These are phyloP conservation scores for Capsicum rhomboideum DNA, from an alignment of 257 asterid genomes.

Conservation along the genomic window DNA sequence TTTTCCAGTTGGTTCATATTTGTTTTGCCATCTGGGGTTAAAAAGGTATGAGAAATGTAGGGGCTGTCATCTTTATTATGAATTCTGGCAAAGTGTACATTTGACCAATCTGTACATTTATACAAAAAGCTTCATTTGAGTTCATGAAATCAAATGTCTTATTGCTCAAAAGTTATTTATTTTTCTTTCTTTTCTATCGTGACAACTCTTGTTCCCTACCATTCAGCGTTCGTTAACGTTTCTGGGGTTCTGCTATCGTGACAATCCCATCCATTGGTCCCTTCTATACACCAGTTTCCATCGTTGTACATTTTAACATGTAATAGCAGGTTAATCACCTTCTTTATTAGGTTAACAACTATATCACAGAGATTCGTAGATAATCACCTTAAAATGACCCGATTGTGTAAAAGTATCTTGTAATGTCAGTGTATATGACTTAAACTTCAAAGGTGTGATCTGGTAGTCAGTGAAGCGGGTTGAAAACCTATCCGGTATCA, in stretches of 20 bases:
- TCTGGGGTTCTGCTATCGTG: not conserved
- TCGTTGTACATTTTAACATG: too few species aligned
- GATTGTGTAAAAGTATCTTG: not conserved
- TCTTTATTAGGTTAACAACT: not conserved
- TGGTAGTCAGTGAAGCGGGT: not conserved
- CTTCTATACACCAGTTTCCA: too few species aligned
- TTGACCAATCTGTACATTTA: slow-evolving; percentile 13
- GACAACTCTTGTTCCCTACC: not conserved
- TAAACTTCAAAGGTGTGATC: not conserved
- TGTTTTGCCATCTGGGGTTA: not conserved
- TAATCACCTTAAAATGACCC: not conserved
- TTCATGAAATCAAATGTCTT: not conserved
- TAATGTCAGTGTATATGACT: not conserved
- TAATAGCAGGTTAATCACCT: not conserved
- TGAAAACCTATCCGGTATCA: not conserved
- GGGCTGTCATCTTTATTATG: not conserved
- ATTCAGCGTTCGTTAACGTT: not conserved
- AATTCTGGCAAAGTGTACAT: not conserved
- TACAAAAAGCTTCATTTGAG: slow-evolving; percentile 1
- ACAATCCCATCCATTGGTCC: too few species aligned
- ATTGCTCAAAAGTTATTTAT: not conserved
- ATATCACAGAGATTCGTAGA: not conserved
- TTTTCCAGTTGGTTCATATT: slow-evolving; percentile 4
- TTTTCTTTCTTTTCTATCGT: not conserved
- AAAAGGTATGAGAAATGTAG: not conserved